Conservation (phyloP, 768 basidiomycete species). For the Collybia sordida region DNA sequence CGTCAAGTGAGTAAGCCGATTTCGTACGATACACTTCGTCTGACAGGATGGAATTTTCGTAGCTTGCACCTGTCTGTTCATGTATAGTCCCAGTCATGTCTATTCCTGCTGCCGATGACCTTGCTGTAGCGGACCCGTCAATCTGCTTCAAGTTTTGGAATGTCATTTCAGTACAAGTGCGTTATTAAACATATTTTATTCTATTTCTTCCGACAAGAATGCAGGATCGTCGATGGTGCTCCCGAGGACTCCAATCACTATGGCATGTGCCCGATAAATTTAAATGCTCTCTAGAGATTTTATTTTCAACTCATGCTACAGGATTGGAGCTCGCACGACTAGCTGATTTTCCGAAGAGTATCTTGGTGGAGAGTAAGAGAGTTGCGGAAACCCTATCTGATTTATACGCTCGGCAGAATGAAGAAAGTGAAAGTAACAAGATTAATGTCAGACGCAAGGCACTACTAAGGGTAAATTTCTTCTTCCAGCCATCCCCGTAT, state of each 20-base stretch:
- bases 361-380: conserved; percentile 60
- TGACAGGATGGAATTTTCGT: neutral
- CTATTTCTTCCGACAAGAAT: neutral
- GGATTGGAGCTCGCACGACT: conserved; percentile 88
- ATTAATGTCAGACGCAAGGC: conserved; percentile 65
- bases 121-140: conserved; percentile 49
- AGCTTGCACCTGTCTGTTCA: conserved; percentile 85
- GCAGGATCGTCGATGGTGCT: conserved; percentile 73
- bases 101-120: neutral
- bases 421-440: conserved; percentile 60
- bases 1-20: conserved; percentile 52
- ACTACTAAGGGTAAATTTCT: conserved; percentile 54
- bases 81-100: conserved; percentile 32
- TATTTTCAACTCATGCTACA: conserved; percentile 25
- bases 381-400: conserved; percentile 61
- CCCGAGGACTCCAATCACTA: conserved; percentile 68
- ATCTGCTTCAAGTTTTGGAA: conserved; percentile 58
- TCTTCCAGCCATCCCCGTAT: neutral
- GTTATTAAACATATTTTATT: neutral
- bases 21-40: neutral
- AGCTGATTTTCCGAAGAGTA: conserved; percentile 78
- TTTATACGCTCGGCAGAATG: conserved; percentile 54
- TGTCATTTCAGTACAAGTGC: conserved; percentile 80
- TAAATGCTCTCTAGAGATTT: neutral
- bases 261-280: conserved; percentile 40